Conservation (phyloP, 257 asterid species). For the Solanum lycopersicoides region DNA sequence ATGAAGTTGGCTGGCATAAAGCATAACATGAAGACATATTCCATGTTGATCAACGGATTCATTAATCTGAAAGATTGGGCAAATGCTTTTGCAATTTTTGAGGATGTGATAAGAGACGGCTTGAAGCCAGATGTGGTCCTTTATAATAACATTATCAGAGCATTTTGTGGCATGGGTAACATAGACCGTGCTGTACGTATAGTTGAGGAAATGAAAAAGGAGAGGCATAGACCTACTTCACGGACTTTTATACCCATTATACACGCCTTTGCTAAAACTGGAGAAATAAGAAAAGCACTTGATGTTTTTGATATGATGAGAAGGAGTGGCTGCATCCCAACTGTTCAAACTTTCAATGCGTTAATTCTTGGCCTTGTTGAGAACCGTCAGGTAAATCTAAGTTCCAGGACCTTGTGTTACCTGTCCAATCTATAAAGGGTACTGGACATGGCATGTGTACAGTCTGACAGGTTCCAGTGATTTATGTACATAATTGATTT, state of each 20-base stretch:
- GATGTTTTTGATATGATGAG: conserved; percentile 76
- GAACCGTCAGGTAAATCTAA: conserved; percentile 58
- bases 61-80: conserved; percentile 83
- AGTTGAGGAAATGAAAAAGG: conserved; percentile 81
- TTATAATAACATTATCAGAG: conserved; percentile 73
- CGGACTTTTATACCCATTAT: conserved; percentile 93
- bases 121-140: conserved; percentile 85
- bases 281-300: conserved; percentile 63
- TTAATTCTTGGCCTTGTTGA: conserved; percentile 87
- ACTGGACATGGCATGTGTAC: not conserved
- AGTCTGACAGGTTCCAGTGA: not conserved
- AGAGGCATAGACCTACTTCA: conserved; percentile 63
- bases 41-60: conserved; percentile 95
- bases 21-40: conserved; percentile 92
- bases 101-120: conserved; percentile 75
- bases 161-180: conserved; percentile 96
- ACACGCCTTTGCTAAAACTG: conserved; percentile 71
- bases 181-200: conserved; percentile 83
- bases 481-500: not conserved
- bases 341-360: conserved; percentile 80
- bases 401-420: not conserved
- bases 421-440: not conserved
- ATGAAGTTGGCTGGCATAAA: conserved; percentile 69
- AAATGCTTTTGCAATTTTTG: conserved; percentile 90
- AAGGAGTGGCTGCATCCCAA: conserved; percentile 84